Conservation (phyloP, 352 stramenopile species). For the Plasmopara halstedii region DNA sequence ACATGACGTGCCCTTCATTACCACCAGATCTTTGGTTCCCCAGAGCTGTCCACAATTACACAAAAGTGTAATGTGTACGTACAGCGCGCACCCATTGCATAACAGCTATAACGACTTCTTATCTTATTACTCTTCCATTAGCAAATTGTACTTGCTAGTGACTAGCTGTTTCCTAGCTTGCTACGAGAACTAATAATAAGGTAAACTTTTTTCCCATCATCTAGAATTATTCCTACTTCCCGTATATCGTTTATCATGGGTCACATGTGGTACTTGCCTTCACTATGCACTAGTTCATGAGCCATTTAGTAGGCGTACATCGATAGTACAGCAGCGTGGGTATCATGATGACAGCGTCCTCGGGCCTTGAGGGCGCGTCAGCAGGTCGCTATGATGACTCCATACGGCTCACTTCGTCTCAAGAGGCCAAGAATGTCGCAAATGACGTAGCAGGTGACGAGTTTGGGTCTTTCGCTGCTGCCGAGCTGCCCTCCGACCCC, state of each 20-base stretch:
- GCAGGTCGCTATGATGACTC: not conserved
- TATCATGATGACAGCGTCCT: slow-evolving; percentile 21
- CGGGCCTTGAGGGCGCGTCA: slow-evolving; percentile 1
- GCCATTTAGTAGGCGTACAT: slow-evolving; percentile 3
- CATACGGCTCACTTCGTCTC: not conserved
- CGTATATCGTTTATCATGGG: not conserved
- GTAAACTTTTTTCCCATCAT: slow-evolving; percentile 1
- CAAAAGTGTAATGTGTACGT: too few relatives aligned
- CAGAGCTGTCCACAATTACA: too few relatives aligned
- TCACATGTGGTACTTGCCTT: not conserved
- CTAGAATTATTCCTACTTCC: not conserved
- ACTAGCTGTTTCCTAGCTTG: too few relatives aligned
- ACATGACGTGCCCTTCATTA: too few relatives aligned
- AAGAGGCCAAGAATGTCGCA: not conserved
- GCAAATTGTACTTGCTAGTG: too few relatives aligned
- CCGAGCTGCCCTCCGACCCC: slow-evolving; percentile 26
- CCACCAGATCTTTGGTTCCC: too few relatives aligned
- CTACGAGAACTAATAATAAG: too few relatives aligned
- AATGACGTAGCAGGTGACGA: slow-evolving; percentile 17
- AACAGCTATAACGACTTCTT: too few relatives aligned
- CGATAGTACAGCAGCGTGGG: not conserved
- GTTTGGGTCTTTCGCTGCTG: slow-evolving; percentile 36
- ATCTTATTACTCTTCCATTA: too few relatives aligned
- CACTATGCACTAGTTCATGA: slow-evolving; percentile 9
- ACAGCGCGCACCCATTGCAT: too few relatives aligned